These are phyloP conservation scores for Diaporthe vexans DNA, from an alignment of 2,329 filamentous ascomycete species.

Conservation along the genomic window DNA sequence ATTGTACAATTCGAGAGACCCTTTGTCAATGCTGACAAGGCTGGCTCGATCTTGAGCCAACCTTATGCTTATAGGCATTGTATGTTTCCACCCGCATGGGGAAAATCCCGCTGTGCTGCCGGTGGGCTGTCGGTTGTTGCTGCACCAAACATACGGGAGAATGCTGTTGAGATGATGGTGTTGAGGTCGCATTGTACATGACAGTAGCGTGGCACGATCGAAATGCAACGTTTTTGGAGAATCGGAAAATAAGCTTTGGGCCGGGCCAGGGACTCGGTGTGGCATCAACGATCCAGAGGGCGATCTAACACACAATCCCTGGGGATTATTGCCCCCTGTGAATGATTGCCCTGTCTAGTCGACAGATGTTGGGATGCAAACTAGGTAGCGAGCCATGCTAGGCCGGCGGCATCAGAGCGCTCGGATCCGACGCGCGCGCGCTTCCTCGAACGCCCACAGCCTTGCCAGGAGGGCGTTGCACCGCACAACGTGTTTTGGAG, in stretches of 20 bases:
- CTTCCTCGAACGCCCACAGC: constrained; percentile 16
- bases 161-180: not conserved
- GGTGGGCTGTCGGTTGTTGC: not conserved
- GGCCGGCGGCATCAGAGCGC: constrained; percentile 3
- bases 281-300: constrained; percentile 24
- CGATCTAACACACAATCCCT: constrained; percentile 21
- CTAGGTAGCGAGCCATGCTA: not conserved
- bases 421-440: constrained; percentile 30
- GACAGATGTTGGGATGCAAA: constrained; percentile 10
- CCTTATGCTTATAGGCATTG: not conserved
- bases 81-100: not conserved
- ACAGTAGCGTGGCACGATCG: constrained; percentile 4
- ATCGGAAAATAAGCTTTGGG: constrained; percentile 14
- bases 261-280: constrained; percentile 7
- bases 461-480: constrained; percentile 7
- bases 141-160: not conserved
- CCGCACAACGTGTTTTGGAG: constrained; percentile 21
- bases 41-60: constrained; percentile 5
- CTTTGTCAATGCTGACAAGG: not conserved
- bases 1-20: not conserved
- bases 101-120: not conserved
- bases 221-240: constrained; percentile 16
- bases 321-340: not conserved
- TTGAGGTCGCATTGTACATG: not conserved
- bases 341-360: not conserved